phyloP scores from a whole-genome alignment of 2,329 filamentous ascomycete genomes.

The Colletotrichum limetticola region DNA sequence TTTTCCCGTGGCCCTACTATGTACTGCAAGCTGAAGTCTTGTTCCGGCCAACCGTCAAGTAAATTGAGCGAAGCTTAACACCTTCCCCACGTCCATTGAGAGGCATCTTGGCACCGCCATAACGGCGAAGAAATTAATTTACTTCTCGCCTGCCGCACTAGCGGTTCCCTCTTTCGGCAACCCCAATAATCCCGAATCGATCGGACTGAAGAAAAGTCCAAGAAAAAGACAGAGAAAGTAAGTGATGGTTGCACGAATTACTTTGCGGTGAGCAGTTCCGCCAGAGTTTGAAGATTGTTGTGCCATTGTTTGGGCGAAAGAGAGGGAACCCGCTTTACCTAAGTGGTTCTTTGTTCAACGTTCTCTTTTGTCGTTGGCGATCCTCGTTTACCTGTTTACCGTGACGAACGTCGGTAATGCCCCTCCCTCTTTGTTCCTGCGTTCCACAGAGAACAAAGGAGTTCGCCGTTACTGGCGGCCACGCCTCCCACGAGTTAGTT shows the following conservation, averaged over 20 bases:
- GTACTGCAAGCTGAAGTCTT: not conserved
- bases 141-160: not conserved
- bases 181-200: not conserved
- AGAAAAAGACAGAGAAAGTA: not conserved
- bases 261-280: not conserved
- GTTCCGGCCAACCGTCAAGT: conserved; percentile 5
- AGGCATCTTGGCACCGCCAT: not conserved
- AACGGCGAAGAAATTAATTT: not conserved
- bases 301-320: not conserved
- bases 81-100: not conserved
- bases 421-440: not conserved
- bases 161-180: not conserved
- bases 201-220: not conserved
- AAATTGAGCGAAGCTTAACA: conserved; percentile 7
- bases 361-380: not conserved
- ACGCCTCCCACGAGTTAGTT: conserved; percentile 1
- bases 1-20: not conserved
- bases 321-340: not conserved
- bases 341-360: not conserved
- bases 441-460: not conserved
- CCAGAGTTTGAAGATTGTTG: not conserved
- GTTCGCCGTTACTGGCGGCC: not conserved
- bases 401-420: not conserved
- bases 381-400: not conserved
- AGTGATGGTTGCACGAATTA: not conserved